Conservation (phyloP, 345 rosid genomes). For the Jatropha curcas region DNA sequence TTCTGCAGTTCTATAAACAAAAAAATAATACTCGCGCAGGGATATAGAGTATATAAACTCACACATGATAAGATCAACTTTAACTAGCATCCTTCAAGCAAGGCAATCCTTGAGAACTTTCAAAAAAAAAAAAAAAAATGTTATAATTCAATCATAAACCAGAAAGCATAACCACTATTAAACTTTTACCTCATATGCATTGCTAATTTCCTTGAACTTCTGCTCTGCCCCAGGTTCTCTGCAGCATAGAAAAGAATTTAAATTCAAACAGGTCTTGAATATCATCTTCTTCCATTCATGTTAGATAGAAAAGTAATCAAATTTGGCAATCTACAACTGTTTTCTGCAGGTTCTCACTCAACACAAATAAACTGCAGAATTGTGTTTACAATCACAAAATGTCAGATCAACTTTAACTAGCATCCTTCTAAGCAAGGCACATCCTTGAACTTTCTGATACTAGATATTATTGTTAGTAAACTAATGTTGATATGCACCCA, state of each 20-base stretch:
- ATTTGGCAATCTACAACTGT: background rate
- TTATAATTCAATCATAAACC: background rate
- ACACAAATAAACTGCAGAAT: background rate
- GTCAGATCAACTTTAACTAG: background rate
- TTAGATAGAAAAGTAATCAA: background rate
- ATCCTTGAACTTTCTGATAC: background rate
- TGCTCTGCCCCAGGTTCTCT: conserved; percentile 92
- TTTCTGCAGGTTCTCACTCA: background rate
- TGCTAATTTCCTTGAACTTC: conserved; percentile 96
- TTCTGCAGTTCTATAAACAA: too few relatives aligned
- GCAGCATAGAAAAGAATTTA: conserved; percentile 26
- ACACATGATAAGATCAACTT: too few relatives aligned
- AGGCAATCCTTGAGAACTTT: too few relatives aligned
- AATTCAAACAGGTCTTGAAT: background rate
- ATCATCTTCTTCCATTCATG: background rate
- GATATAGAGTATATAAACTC: too few relatives aligned
- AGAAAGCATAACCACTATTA: conserved; percentile 20
- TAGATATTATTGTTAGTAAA: background rate
- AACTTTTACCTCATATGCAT: conserved; percentile 85
- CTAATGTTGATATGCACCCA: background rate
- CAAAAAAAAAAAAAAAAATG: too few relatives aligned
- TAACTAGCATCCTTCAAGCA: too few relatives aligned
- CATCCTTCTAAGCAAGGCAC: background rate
- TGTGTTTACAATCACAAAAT: background rate
- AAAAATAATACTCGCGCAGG: too few relatives aligned